phyloP scores from a whole-genome alignment of 805 yeast genomes.

The Candida krabiensis region DNA sequence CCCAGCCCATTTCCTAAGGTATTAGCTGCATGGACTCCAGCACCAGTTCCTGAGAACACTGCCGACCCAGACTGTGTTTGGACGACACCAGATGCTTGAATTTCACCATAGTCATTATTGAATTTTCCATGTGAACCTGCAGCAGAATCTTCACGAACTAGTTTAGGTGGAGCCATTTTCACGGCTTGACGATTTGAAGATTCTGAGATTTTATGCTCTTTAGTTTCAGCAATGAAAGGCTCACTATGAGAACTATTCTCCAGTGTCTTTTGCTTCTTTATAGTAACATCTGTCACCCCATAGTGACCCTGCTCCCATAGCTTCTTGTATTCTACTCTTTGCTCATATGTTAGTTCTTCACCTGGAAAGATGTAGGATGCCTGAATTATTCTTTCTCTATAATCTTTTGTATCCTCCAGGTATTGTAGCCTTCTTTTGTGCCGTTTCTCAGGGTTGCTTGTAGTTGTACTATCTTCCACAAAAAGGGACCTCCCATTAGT shows the following conservation, averaged over 20 bases:
- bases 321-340: slow-evolving; percentile 23
- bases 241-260: background rate
- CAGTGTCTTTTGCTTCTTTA: background rate
- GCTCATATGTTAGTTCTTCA: slow-evolving; percentile 19
- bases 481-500: slow-evolving; percentile 83
- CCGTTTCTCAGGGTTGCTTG: slow-evolving; percentile 24
- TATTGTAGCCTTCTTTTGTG: slow-evolving; percentile 32
- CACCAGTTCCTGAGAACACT: slow-evolving; percentile 15
- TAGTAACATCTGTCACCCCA: slow-evolving; percentile 2
- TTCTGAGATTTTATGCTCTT: too few species aligned
- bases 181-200: too few species aligned
- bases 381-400: slow-evolving; percentile 29
- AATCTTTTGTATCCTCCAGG: slow-evolving; percentile 33
- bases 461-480: slow-evolving; percentile 50
- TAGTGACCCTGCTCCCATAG: slow-evolving; percentile 23
- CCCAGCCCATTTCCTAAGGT: slow-evolving; percentile 60
- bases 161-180: slow-evolving; percentile 22
- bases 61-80: slow-evolving; percentile 37
- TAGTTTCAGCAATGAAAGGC: too few species aligned
- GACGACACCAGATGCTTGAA: slow-evolving; percentile 60
- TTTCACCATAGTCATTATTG: slow-evolving; percentile 47
- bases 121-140: slow-evolving; percentile 20
- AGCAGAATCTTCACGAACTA: slow-evolving; percentile 26
- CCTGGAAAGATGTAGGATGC: slow-evolving; percentile 21
- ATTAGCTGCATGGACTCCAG: slow-evolving; percentile 6